Base-by-base conservation (phyloP, 768 basidiomycete species). In the Lentinus brumalis region DNA sequence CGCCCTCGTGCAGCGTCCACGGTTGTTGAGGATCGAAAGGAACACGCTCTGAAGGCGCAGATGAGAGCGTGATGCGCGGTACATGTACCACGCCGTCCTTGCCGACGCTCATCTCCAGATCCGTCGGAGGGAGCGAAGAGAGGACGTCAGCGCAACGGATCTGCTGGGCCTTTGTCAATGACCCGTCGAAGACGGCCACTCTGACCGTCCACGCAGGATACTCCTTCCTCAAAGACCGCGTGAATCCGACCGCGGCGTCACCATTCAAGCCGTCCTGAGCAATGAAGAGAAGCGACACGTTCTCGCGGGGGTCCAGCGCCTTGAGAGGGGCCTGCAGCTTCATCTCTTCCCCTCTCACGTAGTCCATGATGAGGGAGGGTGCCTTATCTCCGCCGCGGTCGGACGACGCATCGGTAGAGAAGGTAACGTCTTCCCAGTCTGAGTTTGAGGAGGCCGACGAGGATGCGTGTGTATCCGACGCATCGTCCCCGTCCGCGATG, bases 161-260 rank as follows among this genome's bases (percentile, higher is more conserved):
- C 21, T 26, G 21, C 21, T 26, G 21, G 21, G 21, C 21, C 21
- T 26, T 26, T 26, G 21, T 1, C 21, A 26, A 26, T 26, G 66
- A 63, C 12, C 8, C 6, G 47, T 49, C 46, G 59, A 76, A 76
- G 35, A 73, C 66, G 14, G 69, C 71, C 15, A 71, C 50, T 18
- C 65, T 64, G 32, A 76, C 70, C 6, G 63, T 67, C 73, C 75
- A 76, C 3, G 69, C 49, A 7, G 61, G 62, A 49, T 70, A 74
- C 59, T 78, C 77, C 41, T 67, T 67, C 3, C 69, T 62, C 16
- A 77, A 61, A 2, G 73, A 67, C 32, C 74, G 57, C 10, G 68
- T 62, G 42, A 79, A 67, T 2, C 78, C 78, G 16, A 66, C 54
- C 1, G 71, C 71, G n/a, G 71, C 71, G 29, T 68, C 70, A 3